Evolutionary conservation across 257 asterid genomes (phyloP), one percentile per base, ranked within the genome.

Genomic region (Cinchona pubescens): DNA sequence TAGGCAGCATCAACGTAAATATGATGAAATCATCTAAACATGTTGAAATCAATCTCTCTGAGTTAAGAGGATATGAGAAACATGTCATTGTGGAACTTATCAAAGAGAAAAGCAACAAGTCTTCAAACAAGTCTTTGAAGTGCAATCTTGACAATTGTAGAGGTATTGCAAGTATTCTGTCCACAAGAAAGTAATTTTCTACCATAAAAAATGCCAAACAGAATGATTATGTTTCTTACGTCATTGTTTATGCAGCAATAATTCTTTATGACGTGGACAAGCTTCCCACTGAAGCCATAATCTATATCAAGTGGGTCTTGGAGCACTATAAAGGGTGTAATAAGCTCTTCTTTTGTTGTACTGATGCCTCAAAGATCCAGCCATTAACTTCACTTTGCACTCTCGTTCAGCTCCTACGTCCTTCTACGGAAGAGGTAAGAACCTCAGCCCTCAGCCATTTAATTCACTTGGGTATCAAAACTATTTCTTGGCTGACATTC

Each of bases 261-360:
- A 77, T 90, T 66, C 87, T 92, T 67, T 43, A 88, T 29, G 95
- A 88, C 77, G 95, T 92, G 43, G 97, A 92, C 81, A 92, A 81
- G 79, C 84, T 92, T 71, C 90, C 97, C 0, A 82, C 72, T 38
- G 97, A 92, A 82, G 85, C 91, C 55, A 85, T 88, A 23, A 75
- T 86, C 61, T 92, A 90, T 74, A 85, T 87, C 85, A 92, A 78
- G 87, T 92, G 97, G 97, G 79, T 86, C 85, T 79, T 92, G 62
- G 97, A 86, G 85, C 79, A 82, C 75, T 87, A 88, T 76, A 85
- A 81, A 84, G 96, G 93, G 13, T 78, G 86, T 66, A 88, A 85
- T 75, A 92, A 81, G 81, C 82, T 90, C 51, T 83, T 90, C 87
- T 90, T 92, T 82, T 90, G 96, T 91, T 88, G 96, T 87, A 87